Conservation (phyloP, 345 rosid species). For the Schrenkiella parvula region DNA sequence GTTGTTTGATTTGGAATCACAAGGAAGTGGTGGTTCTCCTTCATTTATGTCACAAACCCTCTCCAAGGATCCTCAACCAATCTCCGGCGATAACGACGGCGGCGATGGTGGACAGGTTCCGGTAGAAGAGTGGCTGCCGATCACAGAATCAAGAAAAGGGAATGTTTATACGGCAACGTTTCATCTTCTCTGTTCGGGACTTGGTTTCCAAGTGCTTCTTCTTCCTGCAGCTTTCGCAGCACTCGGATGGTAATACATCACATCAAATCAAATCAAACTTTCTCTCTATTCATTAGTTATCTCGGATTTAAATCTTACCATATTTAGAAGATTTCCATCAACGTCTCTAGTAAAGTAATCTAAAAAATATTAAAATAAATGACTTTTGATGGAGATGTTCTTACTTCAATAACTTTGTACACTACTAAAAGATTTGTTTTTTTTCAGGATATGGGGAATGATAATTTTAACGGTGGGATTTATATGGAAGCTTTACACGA, state of each 20-base stretch:
- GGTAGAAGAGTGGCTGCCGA: constrained; percentile 67
- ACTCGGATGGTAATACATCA: constrained; percentile 69
- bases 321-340: no score
- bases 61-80: constrained; percentile 10
- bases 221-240: constrained; percentile 81
- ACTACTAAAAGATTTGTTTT: background rate
- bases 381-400: no score
- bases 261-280: background rate
- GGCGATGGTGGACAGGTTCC: constrained; percentile 13
- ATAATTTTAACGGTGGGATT: constrained; percentile 50
- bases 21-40: constrained; percentile 22
- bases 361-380: no score
- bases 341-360: no score
- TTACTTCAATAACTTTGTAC: background rate
- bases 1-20: constrained; percentile 27
- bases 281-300: background rate
- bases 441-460: constrained; percentile 73
- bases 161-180: constrained; percentile 74
- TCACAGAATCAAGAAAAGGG: constrained; percentile 86
- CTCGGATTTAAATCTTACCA: background rate
- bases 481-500: constrained; percentile 78
- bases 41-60: constrained; percentile 21
- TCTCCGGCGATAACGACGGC: constrained; percentile 20
- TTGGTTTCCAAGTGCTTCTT: constrained; percentile 81
- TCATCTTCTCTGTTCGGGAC: constrained; percentile 82